phyloP scores from a whole-genome alignment of 129 eudicot species.

The Dittrichia graveolens region DNA sequence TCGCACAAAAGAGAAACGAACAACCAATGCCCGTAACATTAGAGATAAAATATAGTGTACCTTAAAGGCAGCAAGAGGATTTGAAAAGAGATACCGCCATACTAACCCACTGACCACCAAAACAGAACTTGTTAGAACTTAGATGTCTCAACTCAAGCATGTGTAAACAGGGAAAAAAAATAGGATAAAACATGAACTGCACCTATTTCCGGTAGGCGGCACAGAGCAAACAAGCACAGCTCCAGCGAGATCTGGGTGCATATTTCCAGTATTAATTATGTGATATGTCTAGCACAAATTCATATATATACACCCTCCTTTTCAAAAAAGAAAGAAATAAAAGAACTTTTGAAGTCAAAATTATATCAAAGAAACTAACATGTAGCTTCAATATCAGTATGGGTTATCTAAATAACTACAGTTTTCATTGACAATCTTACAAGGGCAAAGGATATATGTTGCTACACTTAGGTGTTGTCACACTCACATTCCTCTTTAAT shows the following conservation, averaged over 20 bases:
- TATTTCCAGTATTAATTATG: conserved; percentile 15
- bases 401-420: background rate
- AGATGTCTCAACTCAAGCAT: background rate
- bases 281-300: conserved; percentile 7
- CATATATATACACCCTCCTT: background rate
- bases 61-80: conserved; percentile 93
- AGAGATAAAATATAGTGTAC: conserved; percentile 27
- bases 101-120: conserved; percentile 69
- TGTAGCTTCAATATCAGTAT: conserved; percentile 1
- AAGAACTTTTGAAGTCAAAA: background rate
- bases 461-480: no score
- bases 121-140: conserved; percentile 22
- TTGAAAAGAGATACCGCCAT: conserved; percentile 90
- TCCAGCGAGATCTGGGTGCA: conserved; percentile 60
- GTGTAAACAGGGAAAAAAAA: conserved; percentile 12
- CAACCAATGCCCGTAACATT: no score
- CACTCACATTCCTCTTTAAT: no score
- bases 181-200: conserved; percentile 15
- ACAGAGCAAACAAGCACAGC: conserved; percentile 92
- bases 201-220: conserved; percentile 94
- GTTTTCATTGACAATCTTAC: background rate
- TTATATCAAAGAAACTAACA: background rate
- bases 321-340: background rate
- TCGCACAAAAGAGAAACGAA: no score
- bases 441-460: no score